Evolutionary conservation across 352 stramenopile genomes (phyloP).

Genomic region (Pythium scleroteichum): DNA sequence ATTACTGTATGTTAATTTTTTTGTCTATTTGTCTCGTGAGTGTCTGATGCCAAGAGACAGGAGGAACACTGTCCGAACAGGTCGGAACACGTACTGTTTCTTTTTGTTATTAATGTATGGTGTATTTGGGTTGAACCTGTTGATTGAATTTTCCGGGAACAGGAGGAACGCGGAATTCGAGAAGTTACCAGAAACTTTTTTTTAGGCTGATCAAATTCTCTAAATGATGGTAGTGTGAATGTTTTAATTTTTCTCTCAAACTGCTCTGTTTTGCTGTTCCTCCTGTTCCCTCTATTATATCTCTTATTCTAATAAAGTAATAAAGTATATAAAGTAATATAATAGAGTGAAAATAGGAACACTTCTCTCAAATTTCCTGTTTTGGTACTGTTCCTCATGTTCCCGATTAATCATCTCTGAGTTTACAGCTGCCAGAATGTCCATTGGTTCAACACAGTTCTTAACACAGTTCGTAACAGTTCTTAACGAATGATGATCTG

Average conservation of each 20-base stretch:
- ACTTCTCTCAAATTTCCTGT: constrained; percentile 1
- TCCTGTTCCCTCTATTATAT: constrained; percentile 7
- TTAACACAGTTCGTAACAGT: no score
- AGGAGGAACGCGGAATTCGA: constrained; percentile 12
- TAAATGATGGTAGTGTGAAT: constrained; percentile 7
- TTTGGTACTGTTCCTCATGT: constrained; percentile 1
- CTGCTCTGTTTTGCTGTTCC: constrained; percentile 7
- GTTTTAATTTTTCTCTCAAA: constrained; percentile 9
- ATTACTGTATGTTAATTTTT: constrained; percentile 9
- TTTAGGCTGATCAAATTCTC: constrained; percentile 9
- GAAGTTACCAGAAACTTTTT: constrained; percentile 20
- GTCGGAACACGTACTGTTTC: constrained; percentile 7
- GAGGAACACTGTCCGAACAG: constrained; percentile 6
- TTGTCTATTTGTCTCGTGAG: constrained; percentile 9
- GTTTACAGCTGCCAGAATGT: constrained; percentile 7
- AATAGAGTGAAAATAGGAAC: constrained; percentile 7
- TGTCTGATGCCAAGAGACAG: constrained; percentile 8
- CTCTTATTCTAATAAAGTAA: constrained; percentile 11
- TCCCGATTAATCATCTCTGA: constrained; percentile 7
- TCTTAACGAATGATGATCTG: constrained; percentile 7
- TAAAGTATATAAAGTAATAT: constrained; percentile 6
- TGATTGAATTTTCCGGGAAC: constrained; percentile 9
- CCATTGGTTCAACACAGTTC: no score
- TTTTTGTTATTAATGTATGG: constrained; percentile 6
- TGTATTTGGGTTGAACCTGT: constrained; percentile 2